Base-by-base conservation (phyloP, 805 yeast species). In the Kuraishia floccosa region DNA sequence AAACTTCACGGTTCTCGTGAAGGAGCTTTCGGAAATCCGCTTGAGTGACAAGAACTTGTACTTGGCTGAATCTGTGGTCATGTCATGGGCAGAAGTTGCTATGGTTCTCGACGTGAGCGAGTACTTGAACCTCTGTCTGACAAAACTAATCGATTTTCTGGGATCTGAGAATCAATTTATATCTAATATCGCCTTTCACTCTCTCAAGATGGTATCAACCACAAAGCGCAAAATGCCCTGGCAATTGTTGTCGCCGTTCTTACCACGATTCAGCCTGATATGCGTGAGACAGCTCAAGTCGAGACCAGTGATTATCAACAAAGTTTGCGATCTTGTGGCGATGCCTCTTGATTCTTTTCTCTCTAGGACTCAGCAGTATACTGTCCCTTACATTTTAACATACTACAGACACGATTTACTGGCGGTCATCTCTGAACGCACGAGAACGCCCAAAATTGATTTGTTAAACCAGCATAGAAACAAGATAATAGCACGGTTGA, bases 201-300 rank as follows among this genome's bases (percentile, higher is more conserved):
- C 73, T 34, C 54, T 89, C 4, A 55, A 70, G 15, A 54, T 64
- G 21, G 63, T 81, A 9, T 78, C 96, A 0, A 43, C 55, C 12
- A 58, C 71, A 2, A 69, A 71, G 40, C 52, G 60, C 1, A 55
- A 69, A 22, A 72, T 94, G 0, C 77, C 94, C 0, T 86, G 89
- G 71, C 83, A 80, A 47, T 53, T 89, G 10, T 57, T 85, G 14
- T 72, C 82, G 6, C 94, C 95, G 1, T 82, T 72, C 37, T 65
- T 91, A 43, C 86, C 89, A 2, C 68, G 76, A 22, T 60, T 86
- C 6, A 68, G 87, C 24, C 68, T 73, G 26, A 66, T 67, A 16
- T 63, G 84, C 12, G 75, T 84, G 3, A 71, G 71, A 38, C 62
- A 63, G 27, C 46, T 72, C 27, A 54, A 57, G 5, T 52, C 61